Conservation (phyloP, 2,329 filamentous ascomycete genomes). For the Paramyrothecium roridum region DNA sequence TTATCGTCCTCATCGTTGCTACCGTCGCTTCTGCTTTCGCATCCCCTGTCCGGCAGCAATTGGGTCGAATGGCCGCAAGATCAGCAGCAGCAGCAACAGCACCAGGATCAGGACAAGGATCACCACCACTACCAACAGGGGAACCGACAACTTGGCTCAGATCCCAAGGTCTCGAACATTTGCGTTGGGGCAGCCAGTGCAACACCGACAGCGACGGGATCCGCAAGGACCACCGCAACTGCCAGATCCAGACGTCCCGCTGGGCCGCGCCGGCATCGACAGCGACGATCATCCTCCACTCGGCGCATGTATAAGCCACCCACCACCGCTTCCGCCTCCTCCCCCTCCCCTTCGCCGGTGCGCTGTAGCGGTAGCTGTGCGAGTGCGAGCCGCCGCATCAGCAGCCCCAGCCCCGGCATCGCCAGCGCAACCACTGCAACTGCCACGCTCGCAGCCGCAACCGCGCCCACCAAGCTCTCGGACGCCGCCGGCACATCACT, state of each 20-base stretch:
- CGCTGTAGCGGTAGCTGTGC: neutral
- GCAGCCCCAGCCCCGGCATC: neutral
- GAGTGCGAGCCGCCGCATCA: neutral
- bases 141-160: neutral
- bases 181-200: too few species aligned
- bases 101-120: too few species aligned
- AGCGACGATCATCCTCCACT: neutral
- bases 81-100: neutral
- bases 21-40: neutral
- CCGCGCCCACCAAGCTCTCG: conserved; percentile 3
- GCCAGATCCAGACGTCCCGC: too few species aligned
- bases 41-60: neutral
- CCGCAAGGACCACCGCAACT: too few species aligned
- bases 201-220: too few species aligned
- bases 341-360: neutral
- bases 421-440: neutral
- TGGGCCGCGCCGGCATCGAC: neutral
- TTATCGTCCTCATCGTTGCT: neutral
- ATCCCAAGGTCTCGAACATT: neutral
- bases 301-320: neutral
- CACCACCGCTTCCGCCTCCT: neutral
- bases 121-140: too few species aligned
- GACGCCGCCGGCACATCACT: too few species aligned
- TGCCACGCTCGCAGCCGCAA: neutral
- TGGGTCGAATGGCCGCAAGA: neutral